phyloP scores from a whole-genome alignment of 1,139 yeast genomes.

The Arxiozyma bovina region DNA sequence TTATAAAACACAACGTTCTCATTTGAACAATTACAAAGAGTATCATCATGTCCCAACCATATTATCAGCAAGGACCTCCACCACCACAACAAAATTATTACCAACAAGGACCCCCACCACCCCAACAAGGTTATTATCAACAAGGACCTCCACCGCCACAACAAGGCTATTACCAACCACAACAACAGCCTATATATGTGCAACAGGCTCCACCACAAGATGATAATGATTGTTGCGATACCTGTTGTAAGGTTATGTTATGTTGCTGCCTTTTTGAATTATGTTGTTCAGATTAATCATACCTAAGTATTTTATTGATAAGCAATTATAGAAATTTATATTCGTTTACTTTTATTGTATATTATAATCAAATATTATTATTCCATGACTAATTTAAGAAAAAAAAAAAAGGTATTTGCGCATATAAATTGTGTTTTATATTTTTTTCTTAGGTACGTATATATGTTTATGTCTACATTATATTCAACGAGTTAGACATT shows the following conservation, averaged over 20 bases:
- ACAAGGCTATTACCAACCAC: constrained; percentile 32
- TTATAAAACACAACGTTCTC: no score
- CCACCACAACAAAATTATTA: constrained; percentile 31
- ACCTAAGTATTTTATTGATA: neutral
- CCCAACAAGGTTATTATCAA: constrained; percentile 27
- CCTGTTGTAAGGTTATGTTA: constrained; percentile 32
- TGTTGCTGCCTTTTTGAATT: constrained; percentile 34
- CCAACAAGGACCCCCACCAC: constrained; percentile 29
- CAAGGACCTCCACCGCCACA: constrained; percentile 15
- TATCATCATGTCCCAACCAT: constrained; percentile 12
- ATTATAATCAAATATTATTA: no score
- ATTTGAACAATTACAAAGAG: neutral
- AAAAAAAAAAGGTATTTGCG: neutral
- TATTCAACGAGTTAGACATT: neutral
- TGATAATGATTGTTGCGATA: constrained; percentile 31
- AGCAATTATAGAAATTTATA: no score
- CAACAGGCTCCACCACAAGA: constrained; percentile 34
- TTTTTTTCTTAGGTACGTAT: neutral
- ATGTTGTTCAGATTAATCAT: constrained; percentile 21
- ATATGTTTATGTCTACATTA: no score
- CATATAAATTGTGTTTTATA: no score
- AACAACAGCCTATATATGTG: constrained; percentile 34
- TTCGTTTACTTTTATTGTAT: neutral
- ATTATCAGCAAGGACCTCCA: constrained; percentile 28
- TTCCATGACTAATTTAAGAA: neutral